A percentile compares a stretch with the other conserved stretches of the same genome.
These are phyloP conservation scores for Coccinonectria pachysandricola DNA, from an alignment of 2,329 filamentous ascomycete genomes.

Conservation along the genomic window DNA sequence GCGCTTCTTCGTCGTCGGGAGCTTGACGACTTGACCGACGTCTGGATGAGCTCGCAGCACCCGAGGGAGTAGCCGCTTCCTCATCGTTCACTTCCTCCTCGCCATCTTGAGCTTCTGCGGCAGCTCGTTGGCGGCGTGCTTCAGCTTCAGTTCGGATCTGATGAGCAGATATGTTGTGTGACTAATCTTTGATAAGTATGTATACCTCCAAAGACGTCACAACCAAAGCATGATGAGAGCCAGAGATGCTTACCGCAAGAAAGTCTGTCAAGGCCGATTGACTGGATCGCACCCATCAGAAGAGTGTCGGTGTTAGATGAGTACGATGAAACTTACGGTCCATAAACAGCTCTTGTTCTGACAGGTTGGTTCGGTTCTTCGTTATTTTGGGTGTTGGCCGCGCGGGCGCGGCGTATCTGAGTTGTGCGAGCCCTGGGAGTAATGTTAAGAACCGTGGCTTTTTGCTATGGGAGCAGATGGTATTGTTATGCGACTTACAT, in stretches of 20 bases:
- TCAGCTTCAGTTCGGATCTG: conserved; percentile 43
- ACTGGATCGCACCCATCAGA: conserved; percentile 18
- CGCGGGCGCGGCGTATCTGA: too few species aligned
- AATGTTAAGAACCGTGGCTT: too few species aligned
- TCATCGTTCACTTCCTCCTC: conserved; percentile 9
- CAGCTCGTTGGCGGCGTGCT: conserved; percentile 33
- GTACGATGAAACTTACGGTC: conserved; percentile 23
- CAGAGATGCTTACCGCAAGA: conserved; percentile 36
- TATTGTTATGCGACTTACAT: too few species aligned
- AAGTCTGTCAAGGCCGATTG: conserved; percentile 46
- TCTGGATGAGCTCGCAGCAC: conserved; percentile 15
- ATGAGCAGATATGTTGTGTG: conserved; percentile 60
- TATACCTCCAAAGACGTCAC: background rate
- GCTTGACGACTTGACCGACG: conserved; percentile 19
- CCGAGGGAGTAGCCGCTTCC: conserved; percentile 8
- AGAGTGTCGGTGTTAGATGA: conserved; percentile 6
- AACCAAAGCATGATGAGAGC: too few species aligned
- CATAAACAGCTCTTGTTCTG: conserved; percentile 26
- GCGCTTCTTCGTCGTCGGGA: conserved; percentile 11
- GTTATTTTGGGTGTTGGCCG: conserved; percentile 9
- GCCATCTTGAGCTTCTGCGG: conserved; percentile 2
- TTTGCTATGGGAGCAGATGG: too few species aligned
- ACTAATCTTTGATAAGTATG: conserved; percentile 29
- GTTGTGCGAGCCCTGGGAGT: too few species aligned
- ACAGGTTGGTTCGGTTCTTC: conserved; percentile 6